Evolutionary conservation across 1,139 yeast species (phyloP), one percentile per base, ranked within the genome.

Genomic region (Sugiyamaella sp.): DNA sequence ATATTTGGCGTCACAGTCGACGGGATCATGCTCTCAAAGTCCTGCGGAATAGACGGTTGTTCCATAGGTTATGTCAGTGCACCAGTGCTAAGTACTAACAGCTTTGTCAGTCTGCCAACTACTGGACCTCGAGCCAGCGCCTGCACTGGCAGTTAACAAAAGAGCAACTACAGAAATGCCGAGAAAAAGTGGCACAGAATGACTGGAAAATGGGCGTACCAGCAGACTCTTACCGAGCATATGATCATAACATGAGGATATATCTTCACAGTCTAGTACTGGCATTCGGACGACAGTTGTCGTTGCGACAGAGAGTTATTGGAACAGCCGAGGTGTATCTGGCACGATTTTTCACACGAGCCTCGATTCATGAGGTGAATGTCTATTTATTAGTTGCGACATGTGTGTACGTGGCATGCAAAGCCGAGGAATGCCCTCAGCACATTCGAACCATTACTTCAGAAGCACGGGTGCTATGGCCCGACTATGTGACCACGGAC

Each of bases 361-460:
- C 85, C 0, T 83, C 90, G 25, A 71, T 89, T 32, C 81, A 85
- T 59, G 99, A 93, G 67, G 80, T 91, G 56, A 93, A 93, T 65
- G 76, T 87, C 1, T 91, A 90, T 65, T 73, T 90, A 51, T 71
- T 91, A 59, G 85, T 89, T 5, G 84, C 98, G 0, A 85, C 98
- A 0, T 85, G 96, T 63, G 77, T 91, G 3, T 93, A 93, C 66
- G 80, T 93, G 46, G 93, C 97, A 0, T 87, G 97, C 72, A 93
- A 93, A 67, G 86, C 90, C 35, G 98, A 93, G 68, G 99, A 93
- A 68, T 86, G 90, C 63, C 98, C 99, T 1, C 96, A 88, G 66
- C 97, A 93, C 67, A 90, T 93, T 8, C 75, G 97, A 54, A 81
- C 91, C 1, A 79, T 93, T 12, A 81, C 89, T 20, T 78, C 84